Evolutionary conservation across 345 rosid species (phyloP), one percentile per base, ranked within the genome.

Genomic region (Punica granatum): DNA sequence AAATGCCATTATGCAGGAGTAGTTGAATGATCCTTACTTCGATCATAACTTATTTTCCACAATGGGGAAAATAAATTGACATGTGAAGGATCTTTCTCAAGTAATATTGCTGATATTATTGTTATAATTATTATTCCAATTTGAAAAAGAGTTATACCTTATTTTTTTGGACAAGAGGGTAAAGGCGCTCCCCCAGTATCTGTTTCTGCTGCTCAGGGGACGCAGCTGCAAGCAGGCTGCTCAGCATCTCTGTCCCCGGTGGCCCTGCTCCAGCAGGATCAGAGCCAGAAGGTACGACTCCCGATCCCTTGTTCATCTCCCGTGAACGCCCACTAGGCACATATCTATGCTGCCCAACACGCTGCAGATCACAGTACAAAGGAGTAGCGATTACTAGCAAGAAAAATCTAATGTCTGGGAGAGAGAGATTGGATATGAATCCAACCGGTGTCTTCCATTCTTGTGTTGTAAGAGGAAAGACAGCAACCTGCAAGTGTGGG

Each of bases 161-260:
- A 51, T 74, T 81, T 68, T 85, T 79, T 77, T 80, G 81, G 5
- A 90, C 85, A 19, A 84, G 85, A 41, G 95, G 88, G 73, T 85
- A 88, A 34, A 90, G 79, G 3, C 64, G 68, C 78, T 86, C 90
- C 41, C 92, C 92, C 0, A 88, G 78, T 51, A 80, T 79, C 74
- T 84, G 86, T 60, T 88, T 90, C 72, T 84, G 90, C 67, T 69
- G 77, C 72, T 77, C 89, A 4, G 77, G 81, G 53, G 86, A 66
- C 44, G 88, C 85, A 18, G 88, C 82, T 36, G 85, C 77, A 33
- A 85, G 89, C 88, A 79, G 78, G 78, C 75, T 82, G 66, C 90
- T 82, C 70, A 80, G 75, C 76, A 76, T 78, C 70, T 80, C 86
- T 1, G 71, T 74, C 65, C 86, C 82, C 62, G 71, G 77, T 51